Evolutionary conservation across 164 flowering plant species (phyloP).

Genomic region (Cinnamomum chago): DNA sequence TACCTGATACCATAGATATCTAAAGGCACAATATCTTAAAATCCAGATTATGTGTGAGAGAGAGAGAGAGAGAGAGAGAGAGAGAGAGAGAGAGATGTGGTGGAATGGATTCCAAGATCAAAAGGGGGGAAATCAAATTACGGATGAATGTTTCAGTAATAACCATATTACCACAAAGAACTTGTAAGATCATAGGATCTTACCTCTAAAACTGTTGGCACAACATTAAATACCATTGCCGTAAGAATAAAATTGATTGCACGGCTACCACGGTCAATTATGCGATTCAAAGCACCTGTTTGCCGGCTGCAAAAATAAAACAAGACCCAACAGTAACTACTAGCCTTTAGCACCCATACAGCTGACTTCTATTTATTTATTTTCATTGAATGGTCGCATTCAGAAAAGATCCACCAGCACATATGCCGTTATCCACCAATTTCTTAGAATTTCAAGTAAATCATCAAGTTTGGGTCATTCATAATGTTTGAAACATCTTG

Average conservation of each 20-base stretch:
- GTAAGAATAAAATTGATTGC: slow-evolving; percentile 92
- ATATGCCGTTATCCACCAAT: no score
- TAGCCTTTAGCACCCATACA: background rate
- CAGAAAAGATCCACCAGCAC: background rate
- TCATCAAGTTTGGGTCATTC: background rate
- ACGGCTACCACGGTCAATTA: slow-evolving; percentile 99
- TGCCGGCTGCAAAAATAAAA: slow-evolving; percentile 65
- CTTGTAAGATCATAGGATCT: slow-evolving; percentile 3
- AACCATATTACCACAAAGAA: background rate
- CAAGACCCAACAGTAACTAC: slow-evolving; percentile 15
- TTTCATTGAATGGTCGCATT: background rate
- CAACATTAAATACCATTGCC: slow-evolving; percentile 92
- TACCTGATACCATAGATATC: slow-evolving; percentile 99
- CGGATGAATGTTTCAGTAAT: background rate
- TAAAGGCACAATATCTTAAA: slow-evolving; percentile 26
- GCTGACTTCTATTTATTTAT: background rate
- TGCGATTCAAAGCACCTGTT: slow-evolving; percentile 89
- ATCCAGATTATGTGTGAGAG: background rate
- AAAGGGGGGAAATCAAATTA: background rate
- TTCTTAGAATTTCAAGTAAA: background rate
- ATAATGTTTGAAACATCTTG: background rate
- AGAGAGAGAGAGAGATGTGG: background rate
- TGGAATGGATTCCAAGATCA: background rate
- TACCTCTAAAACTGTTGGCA: slow-evolving; percentile 97
- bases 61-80: background rate